A percentile compares a stretch with the other conserved stretches of the same genome.
Conservation (phyloP, 768 basidiomycete genomes). For the Glaciozyma martinii region DNA sequence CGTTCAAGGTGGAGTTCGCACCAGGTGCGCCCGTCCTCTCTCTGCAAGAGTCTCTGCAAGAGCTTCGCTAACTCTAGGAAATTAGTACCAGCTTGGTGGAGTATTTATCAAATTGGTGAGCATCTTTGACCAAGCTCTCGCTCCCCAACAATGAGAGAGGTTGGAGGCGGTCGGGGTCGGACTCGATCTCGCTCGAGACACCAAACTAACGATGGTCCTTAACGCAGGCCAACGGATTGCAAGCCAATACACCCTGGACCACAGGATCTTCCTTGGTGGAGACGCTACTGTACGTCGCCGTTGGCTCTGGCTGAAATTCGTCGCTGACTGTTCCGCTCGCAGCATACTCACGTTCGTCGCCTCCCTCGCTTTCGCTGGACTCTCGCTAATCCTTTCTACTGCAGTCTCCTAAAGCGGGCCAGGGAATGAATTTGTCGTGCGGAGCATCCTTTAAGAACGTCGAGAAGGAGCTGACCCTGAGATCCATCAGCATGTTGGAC, state of each 20-base stretch:
- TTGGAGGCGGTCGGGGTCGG: conserved; percentile 45
- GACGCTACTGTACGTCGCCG: conserved; percentile 24
- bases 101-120: neutral
- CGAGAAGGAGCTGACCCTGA: neutral
- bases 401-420: conserved; percentile 36
- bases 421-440: conserved; percentile 10
- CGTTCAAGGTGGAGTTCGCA: conserved; percentile 35
- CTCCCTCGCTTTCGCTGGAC: conserved; percentile 22
- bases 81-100: too few relatives aligned
- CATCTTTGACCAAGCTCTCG: too few relatives aligned
- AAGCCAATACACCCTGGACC: conserved; percentile 34
- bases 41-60: too few relatives aligned
- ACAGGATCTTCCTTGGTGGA: conserved; percentile 35
- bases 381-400: too few relatives aligned
- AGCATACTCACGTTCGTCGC: neutral
- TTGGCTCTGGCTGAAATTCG: too few relatives aligned
- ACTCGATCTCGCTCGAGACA: too few relatives aligned
- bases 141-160: too few relatives aligned
- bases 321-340: too few relatives aligned
- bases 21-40: neutral
- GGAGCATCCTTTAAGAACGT: neutral
- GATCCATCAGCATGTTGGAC: conserved; percentile 37
- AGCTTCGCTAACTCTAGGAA: too few relatives aligned
- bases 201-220: too few relatives aligned
- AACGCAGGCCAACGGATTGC: conserved; percentile 34